Conservation (phyloP, 2,329 filamentous ascomycete species). For the Corinectria fuckeliana region DNA sequence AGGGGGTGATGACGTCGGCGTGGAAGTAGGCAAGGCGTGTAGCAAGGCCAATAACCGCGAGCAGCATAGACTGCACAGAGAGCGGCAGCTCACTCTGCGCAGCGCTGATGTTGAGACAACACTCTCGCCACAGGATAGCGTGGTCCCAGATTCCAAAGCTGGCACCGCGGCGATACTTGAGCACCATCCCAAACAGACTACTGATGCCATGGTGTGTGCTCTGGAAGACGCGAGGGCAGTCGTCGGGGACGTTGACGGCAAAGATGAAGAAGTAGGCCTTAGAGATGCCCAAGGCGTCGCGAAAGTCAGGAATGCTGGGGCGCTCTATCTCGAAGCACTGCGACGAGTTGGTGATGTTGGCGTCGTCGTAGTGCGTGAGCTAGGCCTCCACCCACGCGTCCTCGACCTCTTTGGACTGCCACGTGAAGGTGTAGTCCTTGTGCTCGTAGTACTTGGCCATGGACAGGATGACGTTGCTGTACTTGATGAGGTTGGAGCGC, state of each 20-base stretch:
- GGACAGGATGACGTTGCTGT: conserved; percentile 24
- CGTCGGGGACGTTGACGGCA: conserved; percentile 21
- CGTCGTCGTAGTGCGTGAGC: conserved; percentile 21
- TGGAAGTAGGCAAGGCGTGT: conserved; percentile 30
- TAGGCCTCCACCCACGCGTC: conserved; percentile 24
- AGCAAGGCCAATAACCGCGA: conserved; percentile 26
- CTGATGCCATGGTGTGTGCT: conserved; percentile 31
- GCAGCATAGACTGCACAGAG: conserved; percentile 26
- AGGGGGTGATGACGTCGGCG: conserved; percentile 31
- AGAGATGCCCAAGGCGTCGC: conserved; percentile 21
- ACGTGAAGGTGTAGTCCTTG: conserved; percentile 25
- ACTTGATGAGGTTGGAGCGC: conserved; percentile 23
- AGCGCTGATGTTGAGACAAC: conserved; percentile 27
- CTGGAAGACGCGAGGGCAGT: conserved; percentile 28
- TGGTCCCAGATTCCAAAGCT: conserved; percentile 32
- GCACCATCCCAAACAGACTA: conserved; percentile 24
- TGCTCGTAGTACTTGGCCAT: conserved; percentile 30
- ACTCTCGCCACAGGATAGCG: conserved; percentile 30
- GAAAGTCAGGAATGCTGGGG: conserved; percentile 23
- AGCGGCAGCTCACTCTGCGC: conserved; percentile 26
- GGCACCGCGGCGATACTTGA: conserved; percentile 25
- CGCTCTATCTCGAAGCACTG: conserved; percentile 28
- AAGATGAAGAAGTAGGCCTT: conserved; percentile 29
- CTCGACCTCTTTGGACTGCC: conserved; percentile 22
- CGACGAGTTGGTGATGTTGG: conserved; percentile 18